These are phyloP conservation scores for Monilinia fructicola DNA, from an alignment of 2,329 filamentous ascomycete species.

Conservation along the genomic window DNA sequence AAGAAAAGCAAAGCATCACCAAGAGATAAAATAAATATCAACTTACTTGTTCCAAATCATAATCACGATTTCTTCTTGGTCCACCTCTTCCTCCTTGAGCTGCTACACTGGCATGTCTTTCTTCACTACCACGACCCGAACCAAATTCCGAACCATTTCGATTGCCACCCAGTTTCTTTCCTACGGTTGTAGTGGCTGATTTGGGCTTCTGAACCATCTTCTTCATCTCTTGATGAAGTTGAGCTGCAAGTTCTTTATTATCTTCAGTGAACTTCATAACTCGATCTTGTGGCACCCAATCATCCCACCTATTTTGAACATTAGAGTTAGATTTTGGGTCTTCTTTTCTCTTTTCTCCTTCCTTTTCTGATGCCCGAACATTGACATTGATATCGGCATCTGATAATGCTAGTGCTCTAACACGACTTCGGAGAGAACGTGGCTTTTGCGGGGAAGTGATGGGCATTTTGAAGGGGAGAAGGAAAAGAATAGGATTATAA, in stretches of 20 bases:
- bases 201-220: constrained; percentile 44
- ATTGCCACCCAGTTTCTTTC: constrained; percentile 55
- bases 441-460: not conserved
- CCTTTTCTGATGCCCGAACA: not conserved
- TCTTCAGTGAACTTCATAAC: constrained; percentile 93
- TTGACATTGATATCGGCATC: constrained; percentile 1
- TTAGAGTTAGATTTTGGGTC: constrained; percentile 10
- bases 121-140: constrained; percentile 73
- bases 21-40: constrained; percentile 46
- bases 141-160: constrained; percentile 57
- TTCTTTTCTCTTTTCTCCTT: not conserved
- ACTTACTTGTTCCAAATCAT: constrained; percentile 78
- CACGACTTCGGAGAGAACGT: constrained; percentile 2
- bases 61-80: constrained; percentile 73
- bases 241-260: constrained; percentile 83
- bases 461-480: not conserved
- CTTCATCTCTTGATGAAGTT: constrained; percentile 67
- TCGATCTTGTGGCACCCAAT: constrained; percentile 93
- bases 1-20: too few relatives aligned
- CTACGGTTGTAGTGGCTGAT: constrained; percentile 55
- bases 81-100: constrained; percentile 61
- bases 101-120: constrained; percentile 63
- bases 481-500: too few relatives aligned
- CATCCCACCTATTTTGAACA: constrained; percentile 66
- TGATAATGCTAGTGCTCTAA: not conserved